Evolutionary conservation across 1,139 yeast species (phyloP), one percentile per base, ranked within the genome.

Genomic region (Spathaspora sp.): DNA sequence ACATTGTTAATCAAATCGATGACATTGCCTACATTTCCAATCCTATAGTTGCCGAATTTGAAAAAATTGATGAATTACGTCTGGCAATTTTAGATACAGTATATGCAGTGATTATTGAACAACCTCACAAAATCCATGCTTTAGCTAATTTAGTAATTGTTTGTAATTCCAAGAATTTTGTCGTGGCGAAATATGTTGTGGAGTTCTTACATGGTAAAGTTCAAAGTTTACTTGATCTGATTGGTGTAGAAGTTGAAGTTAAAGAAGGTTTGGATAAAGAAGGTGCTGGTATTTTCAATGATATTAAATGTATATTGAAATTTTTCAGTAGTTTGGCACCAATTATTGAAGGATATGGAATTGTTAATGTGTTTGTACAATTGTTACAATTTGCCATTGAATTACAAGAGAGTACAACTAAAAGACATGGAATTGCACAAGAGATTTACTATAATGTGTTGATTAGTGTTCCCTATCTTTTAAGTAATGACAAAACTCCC

Each of bases 61-160:
- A 82, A 53, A 78, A 77, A 49, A 86, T 84, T 48, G 85, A 81
- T 51, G 76, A 76, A 47, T 78, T 85, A 51, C 76, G 89, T 49
- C 70, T 67, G 43, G 80, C 85, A 15, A 72, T 86, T 18, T 70
- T 86, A 56, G 74, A 76, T 44, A 86, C 90, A 1, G 64, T 89
- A 27, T 76, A 76, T 49, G 89, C 96, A 1, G 80, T 88, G 39
- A 74, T 87, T 8, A 67, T 79, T 38, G 99, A 93, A 64, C 97
- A 91, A 64, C 98, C 98, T 1, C 96, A 91, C 56, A 93, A 91
- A 62, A 80, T 86, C 50, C 81, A 84, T 23, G 80, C 86, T 20
- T 68, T 91, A 49, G 78, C 89, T 27, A 82, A 85, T n/a, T 74
- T 89, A 53, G 69, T 91, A 9, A 76, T 85, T 55, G 73, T 85